These are phyloP conservation scores for Penicillium daleae DNA, from an alignment of 495 filamentous ascomycete genomes.

Conservation along the genomic window DNA sequence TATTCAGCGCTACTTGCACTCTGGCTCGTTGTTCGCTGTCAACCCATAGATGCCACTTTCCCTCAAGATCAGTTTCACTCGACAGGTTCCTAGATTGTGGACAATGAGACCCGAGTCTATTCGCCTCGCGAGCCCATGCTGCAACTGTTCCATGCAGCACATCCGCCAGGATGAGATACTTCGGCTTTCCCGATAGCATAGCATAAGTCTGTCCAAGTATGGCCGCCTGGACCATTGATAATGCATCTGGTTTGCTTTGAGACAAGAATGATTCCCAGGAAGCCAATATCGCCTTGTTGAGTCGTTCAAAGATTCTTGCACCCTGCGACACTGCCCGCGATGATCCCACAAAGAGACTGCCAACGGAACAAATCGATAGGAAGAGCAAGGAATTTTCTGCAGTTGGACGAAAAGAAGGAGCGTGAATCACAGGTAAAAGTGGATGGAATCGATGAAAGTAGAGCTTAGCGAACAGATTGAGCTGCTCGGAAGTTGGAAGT, in stretches of 20 bases:
- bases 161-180: constrained; percentile 34
- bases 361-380: constrained; percentile 40
- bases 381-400: constrained; percentile 36
- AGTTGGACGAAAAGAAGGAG: constrained; percentile 32
- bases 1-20: constrained; percentile 32
- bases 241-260: constrained; percentile 30
- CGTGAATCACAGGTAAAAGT: constrained; percentile 37
- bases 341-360: constrained; percentile 40
- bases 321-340: constrained; percentile 32
- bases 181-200: constrained; percentile 39
- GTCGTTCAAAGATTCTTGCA: constrained; percentile 33
- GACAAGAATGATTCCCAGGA: constrained; percentile 35
- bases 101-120: constrained; percentile 11
- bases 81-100: constrained; percentile 19
- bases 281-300: constrained; percentile 43
- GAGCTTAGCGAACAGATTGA: constrained; percentile 36
- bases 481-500: constrained; percentile 28
- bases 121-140: constrained; percentile 39
- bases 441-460: constrained; percentile 38
- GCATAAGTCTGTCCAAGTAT: constrained; percentile 45
- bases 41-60: constrained; percentile 29
- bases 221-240: constrained; percentile 43
- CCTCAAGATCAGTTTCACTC: constrained; percentile 18
- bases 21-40: constrained; percentile 22
- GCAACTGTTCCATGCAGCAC: constrained; percentile 44